Evolutionary conservation across 768 basidiomycete species (phyloP).

Genomic region (Nidularia pulvinata): DNA sequence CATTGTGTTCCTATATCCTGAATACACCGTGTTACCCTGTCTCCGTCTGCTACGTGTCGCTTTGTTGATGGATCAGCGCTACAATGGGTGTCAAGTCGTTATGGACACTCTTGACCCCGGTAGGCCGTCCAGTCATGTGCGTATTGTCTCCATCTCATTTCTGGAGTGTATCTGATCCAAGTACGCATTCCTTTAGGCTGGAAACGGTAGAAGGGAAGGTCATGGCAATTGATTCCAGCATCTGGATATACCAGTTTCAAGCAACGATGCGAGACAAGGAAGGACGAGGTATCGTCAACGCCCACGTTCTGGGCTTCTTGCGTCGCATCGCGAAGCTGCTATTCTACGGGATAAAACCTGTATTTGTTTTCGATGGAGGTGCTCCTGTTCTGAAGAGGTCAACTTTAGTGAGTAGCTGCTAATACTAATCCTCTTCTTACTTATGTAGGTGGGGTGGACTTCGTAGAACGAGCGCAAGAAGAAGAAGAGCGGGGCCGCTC

Average conservation of each 20-base stretch:
- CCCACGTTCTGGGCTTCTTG: slow-evolving; percentile 90
- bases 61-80: not conserved
- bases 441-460: not conserved
- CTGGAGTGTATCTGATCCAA: not conserved
- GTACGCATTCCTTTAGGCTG: slow-evolving; percentile 49
- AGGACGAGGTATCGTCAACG: slow-evolving; percentile 86
- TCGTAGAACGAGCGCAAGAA: slow-evolving; percentile 80
- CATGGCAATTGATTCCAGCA: slow-evolving; percentile 98
- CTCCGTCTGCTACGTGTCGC: not conserved
- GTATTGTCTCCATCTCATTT: slow-evolving; percentile 17
- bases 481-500: slow-evolving; percentile 90
- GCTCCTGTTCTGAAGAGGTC: slow-evolving; percentile 88
- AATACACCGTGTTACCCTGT: too few relatives aligned
- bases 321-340: slow-evolving; percentile 92
- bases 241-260: slow-evolving; percentile 99
- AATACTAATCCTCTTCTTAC: not conserved
- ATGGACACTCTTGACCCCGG: slow-evolving; percentile 92
- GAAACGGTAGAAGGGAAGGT: slow-evolving; percentile 95
- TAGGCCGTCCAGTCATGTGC: slow-evolving; percentile 91
- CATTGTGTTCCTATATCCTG: too few relatives aligned
- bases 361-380: slow-evolving; percentile 98
- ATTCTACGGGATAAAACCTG: slow-evolving; percentile 97
- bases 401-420: slow-evolving; percentile 68
- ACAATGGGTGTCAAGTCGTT: slow-evolving; percentile 96
- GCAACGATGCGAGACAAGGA: slow-evolving; percentile 99